These are phyloP conservation scores for Elsinoe arachidis DNA, from an alignment of 2,329 filamentous ascomycete species.

Conservation along the genomic window DNA sequence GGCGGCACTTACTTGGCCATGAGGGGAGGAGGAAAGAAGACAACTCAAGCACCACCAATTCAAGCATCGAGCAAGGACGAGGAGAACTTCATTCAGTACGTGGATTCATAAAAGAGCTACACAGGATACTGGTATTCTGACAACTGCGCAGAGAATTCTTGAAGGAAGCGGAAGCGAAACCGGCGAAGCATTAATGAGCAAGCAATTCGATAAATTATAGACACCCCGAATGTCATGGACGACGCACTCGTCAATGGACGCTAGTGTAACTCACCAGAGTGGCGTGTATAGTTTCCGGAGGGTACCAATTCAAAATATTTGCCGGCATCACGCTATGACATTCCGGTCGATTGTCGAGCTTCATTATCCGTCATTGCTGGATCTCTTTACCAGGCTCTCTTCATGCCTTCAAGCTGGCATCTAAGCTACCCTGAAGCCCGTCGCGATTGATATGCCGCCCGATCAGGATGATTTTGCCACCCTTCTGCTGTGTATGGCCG, in stretches of 20 bases:
- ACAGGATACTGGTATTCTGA: neutral
- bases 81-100: slow-evolving; percentile 60
- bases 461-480: slow-evolving; percentile 29
- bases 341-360: neutral
- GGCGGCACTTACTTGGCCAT: slow-evolving; percentile 37
- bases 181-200: slow-evolving; percentile 29
- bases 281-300: neutral
- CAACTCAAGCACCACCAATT: slow-evolving; percentile 48
- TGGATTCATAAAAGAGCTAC: slow-evolving; percentile 17
- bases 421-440: slow-evolving; percentile 24
- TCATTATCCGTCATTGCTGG: neutral
- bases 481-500: slow-evolving; percentile 1
- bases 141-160: slow-evolving; percentile 38
- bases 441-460: slow-evolving; percentile 23
- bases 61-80: slow-evolving; percentile 59
- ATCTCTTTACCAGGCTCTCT: neutral
- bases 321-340: neutral
- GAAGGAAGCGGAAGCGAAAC: slow-evolving; percentile 41
- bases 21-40: slow-evolving; percentile 39
- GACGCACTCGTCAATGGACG: neutral
- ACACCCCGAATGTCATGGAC: neutral
- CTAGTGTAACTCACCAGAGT: neutral
- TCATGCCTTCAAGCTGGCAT: slow-evolving; percentile 13
- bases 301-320: too few species aligned
- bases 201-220: neutral